These are phyloP conservation scores for Hypericum perforatum DNA, from an alignment of 345 rosid genomes.

Conservation along the genomic window DNA sequence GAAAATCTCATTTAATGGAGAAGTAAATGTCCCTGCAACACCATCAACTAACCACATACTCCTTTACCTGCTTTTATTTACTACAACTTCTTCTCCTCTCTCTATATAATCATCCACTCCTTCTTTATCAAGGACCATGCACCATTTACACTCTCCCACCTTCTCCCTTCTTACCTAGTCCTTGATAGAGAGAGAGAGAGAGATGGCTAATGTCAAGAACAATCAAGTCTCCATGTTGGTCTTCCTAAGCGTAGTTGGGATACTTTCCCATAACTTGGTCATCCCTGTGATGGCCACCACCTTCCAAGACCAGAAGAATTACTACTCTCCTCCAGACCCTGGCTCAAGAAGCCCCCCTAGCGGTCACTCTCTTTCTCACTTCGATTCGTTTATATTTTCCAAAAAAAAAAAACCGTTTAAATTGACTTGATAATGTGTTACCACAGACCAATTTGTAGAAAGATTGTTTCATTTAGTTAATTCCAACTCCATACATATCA, in stretches of 20 bases:
- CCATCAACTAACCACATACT: slow-evolving; percentile 66
- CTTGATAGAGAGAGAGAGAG: not conserved
- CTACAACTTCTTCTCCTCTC: slow-evolving; percentile 20
- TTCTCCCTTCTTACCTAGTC: slow-evolving; percentile 8
- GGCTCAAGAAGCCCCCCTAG: slow-evolving; percentile 42
- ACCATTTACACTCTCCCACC: slow-evolving; percentile 8
- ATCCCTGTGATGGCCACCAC: slow-evolving; percentile 29
- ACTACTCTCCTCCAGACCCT: slow-evolving; percentile 61
- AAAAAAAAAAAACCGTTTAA: too few species aligned
- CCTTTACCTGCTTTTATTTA: slow-evolving; percentile 62
- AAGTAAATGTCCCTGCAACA: slow-evolving; percentile 59
- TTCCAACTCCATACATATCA: too few species aligned
- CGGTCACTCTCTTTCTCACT: slow-evolving; percentile 11
- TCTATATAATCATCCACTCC: slow-evolving; percentile 20
- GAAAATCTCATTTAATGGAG: slow-evolving; percentile 16
- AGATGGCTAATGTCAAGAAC: slow-evolving; percentile 26
- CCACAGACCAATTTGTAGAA: too few species aligned
- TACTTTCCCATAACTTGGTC: slow-evolving; percentile 35
- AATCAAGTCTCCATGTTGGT: slow-evolving; percentile 15
- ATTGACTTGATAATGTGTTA: too few species aligned
- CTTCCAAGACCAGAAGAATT: slow-evolving; percentile 51
- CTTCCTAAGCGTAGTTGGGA: slow-evolving; percentile 27
- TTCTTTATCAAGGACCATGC: slow-evolving; percentile 8
- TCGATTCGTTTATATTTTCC: too few species aligned
- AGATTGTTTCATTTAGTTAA: too few species aligned